Percentiles rank a stretch among this genome's conserved stretches.
Conservation (phyloP, 176 grass and related monocot species). For the Zizania latifolia region DNA sequence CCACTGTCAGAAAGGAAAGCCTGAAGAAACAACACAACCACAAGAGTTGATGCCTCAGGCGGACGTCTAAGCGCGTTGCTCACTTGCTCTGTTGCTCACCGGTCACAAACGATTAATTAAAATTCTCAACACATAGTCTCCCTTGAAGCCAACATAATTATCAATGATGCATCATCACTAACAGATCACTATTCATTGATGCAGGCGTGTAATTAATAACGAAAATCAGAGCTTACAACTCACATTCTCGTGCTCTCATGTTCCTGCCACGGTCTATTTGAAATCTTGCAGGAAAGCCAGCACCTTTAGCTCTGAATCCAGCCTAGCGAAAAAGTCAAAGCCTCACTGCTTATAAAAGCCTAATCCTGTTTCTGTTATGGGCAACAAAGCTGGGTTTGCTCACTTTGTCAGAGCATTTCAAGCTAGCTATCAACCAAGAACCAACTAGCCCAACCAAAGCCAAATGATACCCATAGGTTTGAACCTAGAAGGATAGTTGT, state of each 20-base stretch:
- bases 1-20: neutral
- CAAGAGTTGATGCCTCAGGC: neutral
- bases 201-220: neutral
- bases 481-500: neutral
- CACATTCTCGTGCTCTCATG: neutral
- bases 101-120: neutral
- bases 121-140: neutral
- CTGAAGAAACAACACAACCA: slow-evolving; percentile 2
- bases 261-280: neutral
- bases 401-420: neutral
- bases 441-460: neutral
- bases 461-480: neutral
- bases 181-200: neutral
- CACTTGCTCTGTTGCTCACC: too few species aligned
- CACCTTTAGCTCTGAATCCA: neutral
- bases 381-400: neutral
- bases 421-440: neutral
- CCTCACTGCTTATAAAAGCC: neutral
- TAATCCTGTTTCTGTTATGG: neutral
- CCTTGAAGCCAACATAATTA: neutral
- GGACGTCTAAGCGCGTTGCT: neutral
- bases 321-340: slow-evolving; percentile 14
- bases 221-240: neutral
- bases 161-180: neutral
- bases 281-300: neutral